Percentiles rank a stretch among this genome's conserved stretches.
Conservation (phyloP, 164 flowering plant species). For the Tinospora cordifolia region DNA sequence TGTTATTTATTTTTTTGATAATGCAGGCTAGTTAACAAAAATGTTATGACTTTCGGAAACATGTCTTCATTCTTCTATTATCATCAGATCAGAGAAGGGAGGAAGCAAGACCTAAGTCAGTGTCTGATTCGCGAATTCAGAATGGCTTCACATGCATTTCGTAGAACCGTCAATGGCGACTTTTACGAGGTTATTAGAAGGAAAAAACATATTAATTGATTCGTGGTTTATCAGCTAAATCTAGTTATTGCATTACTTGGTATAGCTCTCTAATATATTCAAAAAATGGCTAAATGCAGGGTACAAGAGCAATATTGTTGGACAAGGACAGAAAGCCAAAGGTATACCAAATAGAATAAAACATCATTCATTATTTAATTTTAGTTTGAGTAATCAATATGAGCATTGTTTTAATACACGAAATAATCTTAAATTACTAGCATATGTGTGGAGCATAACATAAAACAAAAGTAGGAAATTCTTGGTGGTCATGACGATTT, state of each 20-base stretch:
- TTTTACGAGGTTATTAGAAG: neutral
- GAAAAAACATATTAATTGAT: neutral
- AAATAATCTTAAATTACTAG: no score
- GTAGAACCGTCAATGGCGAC: neutral
- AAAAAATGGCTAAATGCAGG: slow-evolving; percentile 26
- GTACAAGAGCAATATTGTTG: slow-evolving; percentile 49
- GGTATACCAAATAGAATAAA: slow-evolving; percentile 19
- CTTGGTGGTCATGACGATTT: no score
- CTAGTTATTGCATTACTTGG: neutral
- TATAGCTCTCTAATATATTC: neutral
- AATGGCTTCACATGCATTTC: neutral
- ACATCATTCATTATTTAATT: neutral
- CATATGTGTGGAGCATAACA: no score
- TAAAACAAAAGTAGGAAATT: no score
- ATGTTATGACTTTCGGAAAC: neutral
- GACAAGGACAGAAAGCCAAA: slow-evolving; percentile 49
- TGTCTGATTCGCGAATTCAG: neutral
- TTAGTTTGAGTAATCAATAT: neutral
- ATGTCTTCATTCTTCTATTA: neutral
- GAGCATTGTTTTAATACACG: no score
- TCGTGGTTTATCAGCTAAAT: no score
- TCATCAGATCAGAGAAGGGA: slow-evolving; percentile 1
- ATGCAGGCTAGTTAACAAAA: no score
- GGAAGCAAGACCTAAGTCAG: neutral
- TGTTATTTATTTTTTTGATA: no score